Evolutionary conservation across 345 rosid species (phyloP).

Genomic region (Mercurialis annua): DNA sequence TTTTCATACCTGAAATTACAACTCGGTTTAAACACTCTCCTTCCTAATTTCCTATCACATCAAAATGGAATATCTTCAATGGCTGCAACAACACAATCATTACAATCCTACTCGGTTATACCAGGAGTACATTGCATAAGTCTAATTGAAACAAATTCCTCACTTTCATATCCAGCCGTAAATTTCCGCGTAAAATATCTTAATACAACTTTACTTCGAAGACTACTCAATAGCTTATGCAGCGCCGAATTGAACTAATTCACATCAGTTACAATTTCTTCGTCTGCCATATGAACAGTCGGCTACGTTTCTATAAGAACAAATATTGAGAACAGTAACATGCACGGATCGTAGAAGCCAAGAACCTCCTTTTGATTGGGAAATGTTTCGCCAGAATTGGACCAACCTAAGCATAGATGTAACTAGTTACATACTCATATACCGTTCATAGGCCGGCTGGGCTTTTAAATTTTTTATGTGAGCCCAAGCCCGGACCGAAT

Average conservation of each 20-base stretch:
- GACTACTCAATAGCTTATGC: slow-evolving; percentile 17
- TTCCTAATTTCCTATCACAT: background rate
- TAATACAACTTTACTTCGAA: slow-evolving; percentile 22
- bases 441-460: no score
- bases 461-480: no score
- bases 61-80: background rate
- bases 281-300: background rate
- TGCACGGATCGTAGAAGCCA: slow-evolving; percentile 10
- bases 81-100: slow-evolving; percentile 25
- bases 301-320: slow-evolving; percentile 16
- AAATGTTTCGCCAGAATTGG: no score
- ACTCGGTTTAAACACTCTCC: background rate
- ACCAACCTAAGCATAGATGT: no score
- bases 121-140: slow-evolving; percentile 47
- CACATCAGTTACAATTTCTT: slow-evolving; percentile 6
- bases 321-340: slow-evolving; percentile 25
- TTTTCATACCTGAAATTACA: slow-evolving; percentile 16
- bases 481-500: no score
- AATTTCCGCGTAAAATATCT: slow-evolving; percentile 37
- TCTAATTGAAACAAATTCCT: slow-evolving; percentile 18
- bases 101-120: slow-evolving; percentile 20
- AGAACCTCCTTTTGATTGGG: slow-evolving; percentile 21
- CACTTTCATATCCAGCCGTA: slow-evolving; percentile 27
- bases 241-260: slow-evolving; percentile 19
- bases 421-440: no score